phyloP scores from a whole-genome alignment of 208 protist species.

The Crithidia expoeki region DNA sequence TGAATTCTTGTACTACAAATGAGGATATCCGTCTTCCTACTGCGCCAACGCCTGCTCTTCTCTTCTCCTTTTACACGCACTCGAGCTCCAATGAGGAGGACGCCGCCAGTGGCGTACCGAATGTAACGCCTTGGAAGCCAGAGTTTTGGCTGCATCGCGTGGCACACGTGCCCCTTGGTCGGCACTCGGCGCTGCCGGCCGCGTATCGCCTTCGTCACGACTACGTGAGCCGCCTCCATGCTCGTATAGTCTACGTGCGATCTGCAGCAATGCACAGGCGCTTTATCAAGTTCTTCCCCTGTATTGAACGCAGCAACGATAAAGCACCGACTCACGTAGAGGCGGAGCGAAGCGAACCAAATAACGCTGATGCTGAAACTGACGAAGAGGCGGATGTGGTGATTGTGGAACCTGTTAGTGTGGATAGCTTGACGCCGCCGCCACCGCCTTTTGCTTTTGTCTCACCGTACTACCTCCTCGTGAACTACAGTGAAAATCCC shows the following conservation, averaged over 20 bases:
- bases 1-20: constrained; percentile 61
- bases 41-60: constrained; percentile 44
- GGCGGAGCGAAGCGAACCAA: too few relatives aligned
- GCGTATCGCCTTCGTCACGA: constrained; percentile 47
- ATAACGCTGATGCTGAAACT: background rate
- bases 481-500: constrained; percentile 77
- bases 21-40: constrained; percentile 58
- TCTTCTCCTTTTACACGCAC: constrained; percentile 57
- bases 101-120: background rate
- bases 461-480: constrained; percentile 66
- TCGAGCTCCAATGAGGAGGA: background rate
- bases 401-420: background rate
- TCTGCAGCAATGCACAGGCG: constrained; percentile 33
- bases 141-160: constrained; percentile 63
- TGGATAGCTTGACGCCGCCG: background rate
- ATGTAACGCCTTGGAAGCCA: constrained; percentile 15
- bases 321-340: constrained; percentile 7
- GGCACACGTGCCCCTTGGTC: constrained; percentile 68
- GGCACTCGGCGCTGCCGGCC: constrained; percentile 55
- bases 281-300: constrained; percentile 32
- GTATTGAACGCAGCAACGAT: background rate
- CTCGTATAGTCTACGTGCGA: constrained; percentile 60
- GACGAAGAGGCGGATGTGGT: constrained; percentile 8
- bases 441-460: constrained; percentile 19
- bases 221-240: constrained; percentile 74